Evolutionary conservation across 225 moss, liverwort and hornwort genomes (phyloP).

Genomic region (Asterella californica): DNA sequence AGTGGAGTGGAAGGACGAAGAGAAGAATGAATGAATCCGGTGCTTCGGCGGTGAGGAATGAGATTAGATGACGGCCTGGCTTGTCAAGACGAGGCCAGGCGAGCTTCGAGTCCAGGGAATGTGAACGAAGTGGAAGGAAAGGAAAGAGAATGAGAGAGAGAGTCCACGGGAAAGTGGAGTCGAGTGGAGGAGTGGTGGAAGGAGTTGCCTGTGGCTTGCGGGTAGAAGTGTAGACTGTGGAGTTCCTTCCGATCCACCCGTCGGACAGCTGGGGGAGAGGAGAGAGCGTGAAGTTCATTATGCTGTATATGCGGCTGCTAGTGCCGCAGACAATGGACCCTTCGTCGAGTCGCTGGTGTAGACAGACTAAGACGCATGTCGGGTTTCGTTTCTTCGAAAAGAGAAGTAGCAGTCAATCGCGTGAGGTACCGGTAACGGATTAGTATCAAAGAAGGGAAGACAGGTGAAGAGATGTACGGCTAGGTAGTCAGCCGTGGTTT

Average conservation of each 20-base stretch:
- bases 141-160: background rate
- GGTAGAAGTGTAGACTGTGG: too few species aligned
- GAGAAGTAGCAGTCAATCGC: background rate
- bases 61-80: background rate
- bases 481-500: background rate
- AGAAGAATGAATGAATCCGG: background rate
- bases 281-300: too few species aligned
- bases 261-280: too few species aligned
- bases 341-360: too few species aligned
- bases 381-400: too few species aligned
- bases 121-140: background rate
- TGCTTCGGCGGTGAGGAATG: background rate
- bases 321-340: too few species aligned
- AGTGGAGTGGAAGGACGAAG: background rate
- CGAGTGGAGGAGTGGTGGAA: background rate
- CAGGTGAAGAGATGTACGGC: background rate
- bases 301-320: too few species aligned
- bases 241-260: too few species aligned
- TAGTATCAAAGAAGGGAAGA: background rate
- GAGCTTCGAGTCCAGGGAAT: background rate
- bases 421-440: background rate
- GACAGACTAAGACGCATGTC: too few species aligned
- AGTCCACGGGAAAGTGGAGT: background rate
- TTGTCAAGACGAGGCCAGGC: background rate
- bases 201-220: background rate